A percentile compares a stretch with the other conserved stretches of the same genome.
Evolutionary conservation across 371 early-diverging fungal species (phyloP).

Genomic region (Rhizopus arrhizus): DNA sequence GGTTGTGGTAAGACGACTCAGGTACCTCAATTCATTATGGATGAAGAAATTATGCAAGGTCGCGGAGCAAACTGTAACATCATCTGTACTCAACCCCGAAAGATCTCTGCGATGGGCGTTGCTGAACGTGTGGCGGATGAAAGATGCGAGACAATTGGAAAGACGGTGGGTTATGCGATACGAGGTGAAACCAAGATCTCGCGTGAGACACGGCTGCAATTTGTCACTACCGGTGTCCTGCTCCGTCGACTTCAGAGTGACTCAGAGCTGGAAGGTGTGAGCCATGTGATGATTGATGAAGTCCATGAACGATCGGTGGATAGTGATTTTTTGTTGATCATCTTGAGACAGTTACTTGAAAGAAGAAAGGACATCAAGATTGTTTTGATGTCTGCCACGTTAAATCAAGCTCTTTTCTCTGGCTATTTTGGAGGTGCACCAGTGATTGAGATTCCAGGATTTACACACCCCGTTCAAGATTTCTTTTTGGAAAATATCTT

Average conservation of each 20-base stretch:
- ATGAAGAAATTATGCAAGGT: conserved; percentile 62
- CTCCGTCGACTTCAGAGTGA: conserved; percentile 77
- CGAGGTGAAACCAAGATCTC: conserved; percentile 67
- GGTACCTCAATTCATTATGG: conserved; percentile 89
- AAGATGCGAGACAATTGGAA: conserved; percentile 55
- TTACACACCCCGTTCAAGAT: conserved; percentile 80
- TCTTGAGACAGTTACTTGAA: conserved; percentile 55
- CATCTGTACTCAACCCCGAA: conserved; percentile 92
- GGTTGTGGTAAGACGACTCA: conserved; percentile 88
- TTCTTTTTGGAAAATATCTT: conserved; percentile 66
- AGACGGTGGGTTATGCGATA: conserved; percentile 63
- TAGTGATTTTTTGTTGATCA: conserved; percentile 66
- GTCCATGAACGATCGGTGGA: conserved; percentile 79
- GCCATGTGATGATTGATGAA: conserved; percentile 80
- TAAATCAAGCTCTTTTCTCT: conserved; percentile 66
- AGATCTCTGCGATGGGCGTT: conserved; percentile 89
- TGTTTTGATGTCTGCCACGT: conserved; percentile 85
- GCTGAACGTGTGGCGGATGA: conserved; percentile 82
- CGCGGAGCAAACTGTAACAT: conserved; percentile 66
- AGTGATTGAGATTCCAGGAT: conserved; percentile 75
- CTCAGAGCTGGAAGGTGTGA: conserved; percentile 62
- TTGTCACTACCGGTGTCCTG: conserved; percentile 86
- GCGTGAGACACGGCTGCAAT: conserved; percentile 70
- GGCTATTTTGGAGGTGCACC: conserved; percentile 66
- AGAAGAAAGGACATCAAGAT: conserved; percentile 56